phyloP scores from a whole-genome alignment of 2,329 filamentous ascomycete species.

The Aureobasidium sp. region DNA sequence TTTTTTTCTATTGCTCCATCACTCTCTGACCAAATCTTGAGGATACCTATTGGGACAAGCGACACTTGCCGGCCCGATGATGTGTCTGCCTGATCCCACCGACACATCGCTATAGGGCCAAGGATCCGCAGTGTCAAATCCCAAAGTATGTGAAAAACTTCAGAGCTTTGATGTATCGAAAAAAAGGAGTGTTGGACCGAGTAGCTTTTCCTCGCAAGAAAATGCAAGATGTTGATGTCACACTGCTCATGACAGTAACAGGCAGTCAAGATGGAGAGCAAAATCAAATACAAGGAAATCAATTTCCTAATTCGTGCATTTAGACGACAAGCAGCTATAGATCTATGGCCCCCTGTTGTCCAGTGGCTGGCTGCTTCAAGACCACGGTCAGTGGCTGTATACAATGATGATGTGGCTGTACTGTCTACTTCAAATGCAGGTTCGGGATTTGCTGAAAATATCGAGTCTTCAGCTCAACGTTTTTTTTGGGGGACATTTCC shows the following conservation, averaged over 20 bases:
- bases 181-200: neutral
- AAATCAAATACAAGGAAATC: neutral
- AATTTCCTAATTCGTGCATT: neutral
- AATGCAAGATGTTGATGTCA: neutral
- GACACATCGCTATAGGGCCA: neutral
- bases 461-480: neutral
- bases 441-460: neutral
- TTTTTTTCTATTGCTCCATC: neutral
- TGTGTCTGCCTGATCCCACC: too few species aligned
- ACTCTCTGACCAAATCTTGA: neutral
- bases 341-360: neutral
- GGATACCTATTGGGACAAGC: too few species aligned
- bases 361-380: neutral
- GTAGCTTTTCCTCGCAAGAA: neutral
- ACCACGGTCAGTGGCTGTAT: neutral
- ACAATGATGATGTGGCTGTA: constrained; percentile 1
- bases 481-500: neutral
- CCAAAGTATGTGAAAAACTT: neutral
- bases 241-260: neutral
- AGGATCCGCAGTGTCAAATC: neutral
- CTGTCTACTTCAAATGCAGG: neutral
- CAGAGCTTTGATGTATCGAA: neutral
- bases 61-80: too few species aligned
- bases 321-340: neutral
- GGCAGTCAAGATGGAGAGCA: neutral